Evolutionary conservation across 2,329 filamentous ascomycete species (phyloP), one percentile per base, ranked within the genome.

Genomic region (Emergomyces orientalis): DNA sequence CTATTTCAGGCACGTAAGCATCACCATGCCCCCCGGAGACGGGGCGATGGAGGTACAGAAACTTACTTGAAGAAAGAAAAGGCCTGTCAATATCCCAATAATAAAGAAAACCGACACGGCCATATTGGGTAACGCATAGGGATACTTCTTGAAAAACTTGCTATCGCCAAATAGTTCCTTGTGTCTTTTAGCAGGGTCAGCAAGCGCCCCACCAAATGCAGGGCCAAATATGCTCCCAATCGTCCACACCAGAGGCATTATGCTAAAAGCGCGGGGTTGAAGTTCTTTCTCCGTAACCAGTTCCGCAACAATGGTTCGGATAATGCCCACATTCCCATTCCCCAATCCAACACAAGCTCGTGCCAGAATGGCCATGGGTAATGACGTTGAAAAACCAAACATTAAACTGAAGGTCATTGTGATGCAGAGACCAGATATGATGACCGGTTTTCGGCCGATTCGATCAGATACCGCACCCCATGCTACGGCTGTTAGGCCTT

Each of bases 281-380:
- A 96, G 80, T 71, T 91, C 88, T 73, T 84, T 91, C 73, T 94
- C 86, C 0, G 91, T 89, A 1, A 96, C 91, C 82, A 97, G 86
- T 74, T 97, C 93, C 0, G 93, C 93, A 1, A 97, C 91, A 78
- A 94, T 91, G 19, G 91, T 96, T 67, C 92, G 80, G 66, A 97
- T 88, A 65, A 97, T 97, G 1, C 94, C 89, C n/a, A 93, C 88
- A 71, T 97, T 97, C 61, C 93, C 94, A 71, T 96, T 97, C 54
- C 89, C 87, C 11, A 87, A 82, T 1, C 94, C 93, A 68, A 90
- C 84, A n/a, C 97, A 78, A 7, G 86, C 88, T 71, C 93, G 85
- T 14, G 90, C 84, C 3, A 81, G 73, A 49, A 99, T 87, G 0
- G 92, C 89, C 89, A 94, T 92, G 3, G 85, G 76, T 11, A 97